Evolutionary conservation across 345 rosid species (phyloP).

Genomic region (Aquilaria yunnanensis): DNA sequence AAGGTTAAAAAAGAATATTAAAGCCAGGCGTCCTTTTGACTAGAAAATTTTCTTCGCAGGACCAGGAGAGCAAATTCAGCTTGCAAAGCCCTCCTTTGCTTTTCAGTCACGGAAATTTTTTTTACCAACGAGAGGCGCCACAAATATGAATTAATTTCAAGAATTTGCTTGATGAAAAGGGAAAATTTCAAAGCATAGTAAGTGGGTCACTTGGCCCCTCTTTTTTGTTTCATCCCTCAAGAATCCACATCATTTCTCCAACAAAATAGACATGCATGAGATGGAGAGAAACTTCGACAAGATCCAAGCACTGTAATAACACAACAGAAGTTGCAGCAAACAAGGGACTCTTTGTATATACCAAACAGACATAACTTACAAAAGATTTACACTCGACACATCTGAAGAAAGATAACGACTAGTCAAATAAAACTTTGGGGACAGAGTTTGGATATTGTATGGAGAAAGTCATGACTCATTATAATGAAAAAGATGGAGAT

Average conservation of each 20-base stretch:
- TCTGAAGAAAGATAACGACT: slow-evolving; percentile 25
- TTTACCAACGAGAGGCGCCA: slow-evolving; percentile 13
- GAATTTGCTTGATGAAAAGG: slow-evolving; percentile 17
- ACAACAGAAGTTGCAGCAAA: slow-evolving; percentile 11
- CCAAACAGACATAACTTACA: slow-evolving; percentile 29
- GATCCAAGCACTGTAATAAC: no score
- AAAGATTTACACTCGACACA: slow-evolving; percentile 49
- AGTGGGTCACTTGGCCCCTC: slow-evolving; percentile 20
- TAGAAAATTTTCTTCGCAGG: slow-evolving; percentile 10
- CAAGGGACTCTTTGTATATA: slow-evolving; percentile 23
- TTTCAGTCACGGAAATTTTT: slow-evolving; percentile 15
- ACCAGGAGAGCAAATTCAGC: slow-evolving; percentile 13
- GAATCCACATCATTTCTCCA: no score
- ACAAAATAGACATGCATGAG: no score
- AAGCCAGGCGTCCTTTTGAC: slow-evolving; percentile 27
- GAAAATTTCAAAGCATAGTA: slow-evolving; percentile 20
- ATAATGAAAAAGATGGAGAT: slow-evolving; percentile 9
- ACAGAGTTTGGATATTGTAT: slow-evolving; percentile 27
- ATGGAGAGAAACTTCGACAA: no score
- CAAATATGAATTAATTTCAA: slow-evolving; percentile 9
- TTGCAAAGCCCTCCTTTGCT: slow-evolving; percentile 37
- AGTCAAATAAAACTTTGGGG: slow-evolving; percentile 22
- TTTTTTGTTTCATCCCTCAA: slow-evolving; percentile 9
- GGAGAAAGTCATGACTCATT: slow-evolving; percentile 14
- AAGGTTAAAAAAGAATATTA: slow-evolving; percentile 18